Evolutionary conservation across 768 basidiomycete genomes (phyloP).

Genomic region (Panaeolus cyanescens): DNA sequence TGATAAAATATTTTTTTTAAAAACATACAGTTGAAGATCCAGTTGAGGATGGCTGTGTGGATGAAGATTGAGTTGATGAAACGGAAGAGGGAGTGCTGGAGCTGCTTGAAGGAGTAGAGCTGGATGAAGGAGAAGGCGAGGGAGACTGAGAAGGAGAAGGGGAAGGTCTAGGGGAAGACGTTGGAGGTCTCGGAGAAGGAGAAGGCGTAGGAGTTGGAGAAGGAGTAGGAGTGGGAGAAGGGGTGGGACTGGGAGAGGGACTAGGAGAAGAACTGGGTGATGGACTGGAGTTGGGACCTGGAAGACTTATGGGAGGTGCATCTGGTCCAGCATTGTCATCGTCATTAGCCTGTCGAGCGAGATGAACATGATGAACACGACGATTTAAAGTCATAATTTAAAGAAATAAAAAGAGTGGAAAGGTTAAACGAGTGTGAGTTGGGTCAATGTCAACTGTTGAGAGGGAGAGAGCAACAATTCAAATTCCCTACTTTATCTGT

Average conservation of each 20-base stretch:
- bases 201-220: background rate
- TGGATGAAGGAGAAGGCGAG: background rate
- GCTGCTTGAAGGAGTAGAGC: too few species aligned
- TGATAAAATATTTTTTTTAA: background rate
- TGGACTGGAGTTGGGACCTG: background rate
- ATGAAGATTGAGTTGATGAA: too few species aligned
- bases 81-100: too few species aligned
- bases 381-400: background rate
- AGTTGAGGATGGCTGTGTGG: background rate
- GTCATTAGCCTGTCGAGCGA: background rate
- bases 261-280: background rate
- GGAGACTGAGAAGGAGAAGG: background rate
- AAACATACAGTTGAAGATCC: background rate
- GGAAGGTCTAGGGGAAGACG: background rate
- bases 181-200: background rate
- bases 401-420: background rate
- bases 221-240: background rate
- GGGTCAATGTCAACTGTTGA: background rate
- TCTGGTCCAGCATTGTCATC: background rate
- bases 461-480: background rate
- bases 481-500: background rate
- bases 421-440: background rate
- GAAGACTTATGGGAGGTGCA: background rate
- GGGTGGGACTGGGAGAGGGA: background rate
- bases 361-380: background rate